Evolutionary conservation across 1,284 basidiomycete species (phyloP), one percentile per base, ranked within the genome.

Genomic region (Phenoliferia sp.): DNA sequence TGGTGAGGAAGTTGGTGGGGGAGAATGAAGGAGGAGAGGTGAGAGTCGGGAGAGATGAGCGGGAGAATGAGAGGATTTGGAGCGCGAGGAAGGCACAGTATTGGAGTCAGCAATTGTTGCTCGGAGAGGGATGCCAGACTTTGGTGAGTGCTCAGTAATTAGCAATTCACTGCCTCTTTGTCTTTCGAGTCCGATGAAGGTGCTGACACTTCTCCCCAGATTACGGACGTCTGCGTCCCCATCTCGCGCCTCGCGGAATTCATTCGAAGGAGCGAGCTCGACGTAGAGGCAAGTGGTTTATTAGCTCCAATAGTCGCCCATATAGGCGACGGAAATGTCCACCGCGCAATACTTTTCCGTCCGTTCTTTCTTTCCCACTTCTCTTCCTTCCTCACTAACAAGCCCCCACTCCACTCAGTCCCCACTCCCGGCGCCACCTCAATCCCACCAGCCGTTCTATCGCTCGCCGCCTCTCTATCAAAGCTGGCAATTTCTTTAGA

Each of bases 31-130:
- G 87, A 2, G 83, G 82, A 2, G 84, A 85, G 7, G 90, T 91
- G 69, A 82, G 84, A 73, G 83, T 92, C 28, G 90, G 90, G 1
- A 82, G 81, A 58, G 82, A 81, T 61, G 84, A 88, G 26, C 80
- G 85, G 64, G 89, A 92, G 74, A 91, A 90, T 0, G 82, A 83
- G 3, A 85, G 87, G 65, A 79, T 96, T 16, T 97, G 94, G 94
- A 81, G 83, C 57, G 91, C 92, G 66, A 78, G 94, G 61, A 97
- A 95, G 64, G 72, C 62, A 22, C n/a, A 70, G 48, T 73, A 70
- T n/a, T 73, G 71, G 71, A 63, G 61, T 26, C 71, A 72, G 56
- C 69, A 70, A 26, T 44, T 70, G 12, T 56, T 70, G 7, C 44
- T 72, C 32, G 70, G 68, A n/a, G 64, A 67, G 12, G 70, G 65